Base-by-base conservation (phyloP, 257 asterid species). In the Forsythia viridissima region DNA sequence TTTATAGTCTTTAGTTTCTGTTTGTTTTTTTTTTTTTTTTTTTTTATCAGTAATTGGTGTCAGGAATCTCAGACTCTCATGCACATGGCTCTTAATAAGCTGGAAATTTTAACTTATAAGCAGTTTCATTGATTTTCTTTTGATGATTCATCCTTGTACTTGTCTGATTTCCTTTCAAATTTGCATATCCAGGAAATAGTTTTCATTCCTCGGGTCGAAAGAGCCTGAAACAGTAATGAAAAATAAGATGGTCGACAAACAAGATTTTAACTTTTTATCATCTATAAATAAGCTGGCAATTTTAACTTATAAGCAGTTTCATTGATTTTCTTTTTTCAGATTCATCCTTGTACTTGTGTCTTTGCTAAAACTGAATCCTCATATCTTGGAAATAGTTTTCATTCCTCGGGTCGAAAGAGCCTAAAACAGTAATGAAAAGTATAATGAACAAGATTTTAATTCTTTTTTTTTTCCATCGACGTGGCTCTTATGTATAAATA, bases 51-150 rank as follows among this genome's bases (percentile, higher is more conserved):
- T 55, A 55, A 55, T 6, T 55, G 63, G 20, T 16, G 68, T 13
- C 38, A 61, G 37, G 37, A 61, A 38, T 61, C 68, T 61, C 37
- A 38, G 37, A 61, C 38, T 61, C 68, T 61, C 37, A 38, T 52
- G 72, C 43, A 76, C 21, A 37, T 66, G 55, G 66, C 73, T 77
- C 76, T 72, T 73, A 8, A 61, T 21, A 61, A n/a, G 36, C 68
- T 59, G 15, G 37, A 11, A 59, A 20, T 59, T 59, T 20, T n/a
- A 20, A 2, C 34, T 59, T 61, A 61, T 8, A 61, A 61, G 68
- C 18, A 61, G 37, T 21, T 61, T 61, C 37, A 8, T 3, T 63
- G 38, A 63, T 63, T 63, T 61, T 20, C 39, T 63, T 63, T 63
- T 63, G 70, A 63, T 39, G 38, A 24, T 63, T 63, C 67, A 63